phyloP scores from a whole-genome alignment of 441 rosid species.

The Mallotus repandus region DNA sequence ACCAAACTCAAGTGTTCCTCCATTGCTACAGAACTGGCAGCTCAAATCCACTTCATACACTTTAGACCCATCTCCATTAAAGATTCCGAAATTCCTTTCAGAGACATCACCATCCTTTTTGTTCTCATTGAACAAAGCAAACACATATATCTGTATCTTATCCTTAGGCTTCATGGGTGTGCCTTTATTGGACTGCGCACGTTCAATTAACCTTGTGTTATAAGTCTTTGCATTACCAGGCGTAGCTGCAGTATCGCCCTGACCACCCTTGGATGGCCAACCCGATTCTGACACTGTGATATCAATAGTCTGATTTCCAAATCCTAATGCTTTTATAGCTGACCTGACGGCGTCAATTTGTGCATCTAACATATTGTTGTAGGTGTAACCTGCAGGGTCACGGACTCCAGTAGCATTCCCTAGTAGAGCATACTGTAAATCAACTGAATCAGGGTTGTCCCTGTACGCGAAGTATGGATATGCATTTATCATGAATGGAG shows the following conservation, averaged over 20 bases:
- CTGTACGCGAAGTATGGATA: conserved; percentile 73
- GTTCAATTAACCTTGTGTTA: conserved; percentile 50
- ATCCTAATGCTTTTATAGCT: conserved; percentile 50
- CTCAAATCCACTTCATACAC: conserved; percentile 57
- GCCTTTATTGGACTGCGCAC: conserved; percentile 48
- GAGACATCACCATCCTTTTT: conserved; percentile 45
- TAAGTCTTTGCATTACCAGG: conserved; percentile 51
- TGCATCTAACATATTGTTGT: conserved; percentile 65
- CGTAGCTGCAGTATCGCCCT: conserved; percentile 46
- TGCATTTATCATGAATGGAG: conserved; percentile 68
- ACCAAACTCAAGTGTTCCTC: conserved; percentile 31
- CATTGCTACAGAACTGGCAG: conserved; percentile 53
- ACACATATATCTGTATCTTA: conserved; percentile 43
- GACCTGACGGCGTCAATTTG: conserved; percentile 62
- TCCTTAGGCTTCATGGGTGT: conserved; percentile 58
- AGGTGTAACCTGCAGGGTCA: conserved; percentile 53
- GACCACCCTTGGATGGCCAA: conserved; percentile 66
- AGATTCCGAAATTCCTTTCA: conserved; percentile 63
- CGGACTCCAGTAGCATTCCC: conserved; percentile 46
- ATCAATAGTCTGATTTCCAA: conserved; percentile 39
- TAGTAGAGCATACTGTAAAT: conserved; percentile 51
- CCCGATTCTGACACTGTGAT: conserved; percentile 60
- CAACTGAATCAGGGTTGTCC: conserved; percentile 42
- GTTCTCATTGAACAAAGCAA: conserved; percentile 69
- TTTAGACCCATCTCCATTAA: conserved; percentile 60